A percentile compares a stretch with the other conserved stretches of the same genome.
Conservation (phyloP, 1,139 yeast species). For the Yarrowia galli region DNA sequence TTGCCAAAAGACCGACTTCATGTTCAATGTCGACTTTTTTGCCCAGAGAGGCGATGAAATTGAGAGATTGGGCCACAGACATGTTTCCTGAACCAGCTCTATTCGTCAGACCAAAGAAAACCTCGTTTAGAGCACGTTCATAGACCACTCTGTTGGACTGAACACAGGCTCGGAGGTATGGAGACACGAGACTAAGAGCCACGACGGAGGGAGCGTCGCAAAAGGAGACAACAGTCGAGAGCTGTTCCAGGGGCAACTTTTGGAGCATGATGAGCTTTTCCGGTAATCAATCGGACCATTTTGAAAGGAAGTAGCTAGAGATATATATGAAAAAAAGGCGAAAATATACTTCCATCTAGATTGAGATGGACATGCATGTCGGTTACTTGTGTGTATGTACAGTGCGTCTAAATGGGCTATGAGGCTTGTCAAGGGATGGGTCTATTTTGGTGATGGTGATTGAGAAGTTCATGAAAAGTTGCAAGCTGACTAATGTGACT, state of each 20-base stretch:
- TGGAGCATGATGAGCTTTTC: not conserved
- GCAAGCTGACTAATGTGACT: not conserved
- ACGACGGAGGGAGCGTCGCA: slow-evolving; percentile 7
- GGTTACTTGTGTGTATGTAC: too few relatives aligned
- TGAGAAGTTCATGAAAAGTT: too few relatives aligned
- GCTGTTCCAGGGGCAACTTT: slow-evolving; percentile 14
- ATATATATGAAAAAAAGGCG: not conserved
- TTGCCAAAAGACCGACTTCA: not conserved
- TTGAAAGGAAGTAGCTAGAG: not conserved
- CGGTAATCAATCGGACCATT: not conserved
- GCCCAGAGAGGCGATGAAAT: slow-evolving; percentile 16
- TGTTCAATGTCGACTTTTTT: not conserved
- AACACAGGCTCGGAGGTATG: slow-evolving; percentile 13
- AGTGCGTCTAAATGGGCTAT: not conserved
- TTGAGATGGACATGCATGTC: not conserved
- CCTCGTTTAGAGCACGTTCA: not conserved
- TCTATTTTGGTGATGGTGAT: too few relatives aligned
- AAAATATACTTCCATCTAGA: slow-evolving; percentile 5
- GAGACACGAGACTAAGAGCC: slow-evolving; percentile 11
- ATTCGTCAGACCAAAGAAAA: not conserved
- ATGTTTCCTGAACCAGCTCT: not conserved
- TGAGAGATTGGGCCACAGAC: slow-evolving; percentile 5
- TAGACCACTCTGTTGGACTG: slow-evolving; percentile 1
- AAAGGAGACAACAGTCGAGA: slow-evolving; percentile 14
- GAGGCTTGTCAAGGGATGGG: not conserved